A percentile compares a stretch with the other conserved stretches of the same genome.
Conservation (phyloP, 2,329 filamentous ascomycete genomes). For the Fusarium napiforme region DNA sequence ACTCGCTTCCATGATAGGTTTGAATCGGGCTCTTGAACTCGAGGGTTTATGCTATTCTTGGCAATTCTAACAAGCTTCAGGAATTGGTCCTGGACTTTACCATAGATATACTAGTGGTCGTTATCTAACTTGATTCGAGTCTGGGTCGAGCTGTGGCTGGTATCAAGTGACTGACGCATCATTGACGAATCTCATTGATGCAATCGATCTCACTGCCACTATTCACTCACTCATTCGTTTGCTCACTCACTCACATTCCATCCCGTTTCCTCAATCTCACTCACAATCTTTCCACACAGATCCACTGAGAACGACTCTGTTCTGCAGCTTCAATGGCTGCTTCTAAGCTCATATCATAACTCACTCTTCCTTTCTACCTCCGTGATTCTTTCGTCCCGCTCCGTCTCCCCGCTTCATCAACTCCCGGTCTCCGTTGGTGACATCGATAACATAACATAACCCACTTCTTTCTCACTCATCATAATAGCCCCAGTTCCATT, state of each 20-base stretch:
- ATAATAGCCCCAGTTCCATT: constrained; percentile 14
- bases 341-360: constrained; percentile 16
- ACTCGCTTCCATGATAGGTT: constrained; percentile 23
- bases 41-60: constrained; percentile 11
- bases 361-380: background rate
- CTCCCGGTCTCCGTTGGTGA: constrained; percentile 15
- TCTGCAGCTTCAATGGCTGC: constrained; percentile 4
- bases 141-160: constrained; percentile 20
- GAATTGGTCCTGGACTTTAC: constrained; percentile 34
- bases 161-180: constrained; percentile 44
- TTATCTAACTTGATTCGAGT: constrained; percentile 1
- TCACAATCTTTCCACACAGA: background rate
- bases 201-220: constrained; percentile 12
- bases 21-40: background rate
- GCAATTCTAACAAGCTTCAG: constrained; percentile 21
- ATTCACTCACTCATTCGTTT: background rate
- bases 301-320: background rate
- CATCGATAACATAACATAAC: constrained; percentile 13
- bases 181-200: constrained; percentile 33
- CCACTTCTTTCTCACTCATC: constrained; percentile 34
- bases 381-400: constrained; percentile 11
- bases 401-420: constrained; percentile 27
- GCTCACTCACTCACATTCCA: background rate
- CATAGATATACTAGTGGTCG: constrained; percentile 26
- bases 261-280: background rate